Percentiles rank a stretch among this genome's conserved stretches.
Conservation (phyloP, 805 yeast genomes). For the Ogataea dorogensis region DNA sequence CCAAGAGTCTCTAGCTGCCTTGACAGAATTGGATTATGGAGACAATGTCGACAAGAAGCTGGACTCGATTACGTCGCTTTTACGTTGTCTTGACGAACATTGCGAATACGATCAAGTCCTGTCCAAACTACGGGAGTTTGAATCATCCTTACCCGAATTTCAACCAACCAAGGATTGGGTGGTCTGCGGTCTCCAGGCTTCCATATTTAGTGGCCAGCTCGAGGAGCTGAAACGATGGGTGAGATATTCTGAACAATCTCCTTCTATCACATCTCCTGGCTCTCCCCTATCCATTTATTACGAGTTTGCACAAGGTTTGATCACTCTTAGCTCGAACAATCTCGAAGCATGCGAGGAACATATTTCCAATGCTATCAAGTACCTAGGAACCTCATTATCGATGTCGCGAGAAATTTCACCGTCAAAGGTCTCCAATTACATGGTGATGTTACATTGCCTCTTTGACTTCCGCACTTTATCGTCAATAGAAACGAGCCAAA, state of each 20-base stretch:
- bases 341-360: slow-evolving; percentile 36
- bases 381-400: slow-evolving; percentile 61
- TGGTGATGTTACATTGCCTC: slow-evolving; percentile 59
- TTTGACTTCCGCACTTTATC: slow-evolving; percentile 52
- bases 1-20: slow-evolving; percentile 74
- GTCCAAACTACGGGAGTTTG: slow-evolving; percentile 43
- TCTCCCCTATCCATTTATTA: slow-evolving; percentile 55
- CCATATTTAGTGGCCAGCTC: slow-evolving; percentile 62
- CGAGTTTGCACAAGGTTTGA: slow-evolving; percentile 63
- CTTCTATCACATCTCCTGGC: slow-evolving; percentile 41
- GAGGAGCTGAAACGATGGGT: slow-evolving; percentile 58
- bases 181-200: slow-evolving; percentile 69
- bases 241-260: slow-evolving; percentile 41
- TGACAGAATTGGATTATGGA: slow-evolving; percentile 41
- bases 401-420: slow-evolving; percentile 49
- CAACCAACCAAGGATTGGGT: slow-evolving; percentile 55
- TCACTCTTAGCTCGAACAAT: slow-evolving; percentile 40
- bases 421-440: slow-evolving; percentile 44
- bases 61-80: slow-evolving; percentile 51
- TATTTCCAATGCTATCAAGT: slow-evolving; percentile 49
- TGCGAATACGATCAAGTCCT: slow-evolving; percentile 70
- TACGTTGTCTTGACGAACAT: slow-evolving; percentile 72
- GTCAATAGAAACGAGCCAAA: slow-evolving; percentile 12
- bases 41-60: slow-evolving; percentile 22
- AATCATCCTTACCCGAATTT: slow-evolving; percentile 18